Base-by-base conservation (phyloP, 1,284 basidiomycete genomes). In the Ustilago esculenta region DNA sequence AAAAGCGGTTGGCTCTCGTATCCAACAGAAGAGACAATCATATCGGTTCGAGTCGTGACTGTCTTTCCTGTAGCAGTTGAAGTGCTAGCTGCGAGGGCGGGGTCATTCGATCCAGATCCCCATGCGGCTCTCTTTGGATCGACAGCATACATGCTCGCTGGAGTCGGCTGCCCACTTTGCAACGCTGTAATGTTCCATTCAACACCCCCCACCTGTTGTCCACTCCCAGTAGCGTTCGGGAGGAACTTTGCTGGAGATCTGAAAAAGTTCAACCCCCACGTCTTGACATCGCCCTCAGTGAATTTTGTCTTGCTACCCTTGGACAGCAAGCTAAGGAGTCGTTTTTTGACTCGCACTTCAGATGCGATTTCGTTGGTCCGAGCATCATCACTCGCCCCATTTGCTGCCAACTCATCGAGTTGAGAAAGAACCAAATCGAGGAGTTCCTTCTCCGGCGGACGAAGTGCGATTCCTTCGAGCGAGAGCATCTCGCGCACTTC, bases 401-500 rank as follows among this genome's bases (percentile, higher is more conserved):
- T 60, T 29, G 61, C 53, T 4, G 70, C 58, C 3, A 65, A 37
- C 18, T 60, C 36, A 18, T 73, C 76, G 10, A 76, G 60, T 35
- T 55, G 41, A 1, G 40, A 67, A 1, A 85, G 75, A 4, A 79
- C 74, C 11, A 44, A 63, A 35, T 83, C 72, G 0, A 85, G 84
- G 24, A 82, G 53, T 0, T 75, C 71, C 21, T 58, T 42, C 24
- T 82, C 76, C 3, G 84, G 72, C 5, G 82, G 78, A 15, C 85
- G 82, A 85, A 94, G 88, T 10, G 87, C 86, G 0, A 89, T 88
- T 36, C 89, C 87, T 1, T 88, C 85, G 14, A 98, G 87, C 41
- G 87, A 87, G 71, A 93, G 87, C 86, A 98, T 87, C 84, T 98
- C 95, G 23, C 95, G 86, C 3, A 97, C 86, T 83, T 98, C 96